Evolutionary conservation across 805 yeast species (phyloP).

Genomic region (Lachancea dasiensis): DNA sequence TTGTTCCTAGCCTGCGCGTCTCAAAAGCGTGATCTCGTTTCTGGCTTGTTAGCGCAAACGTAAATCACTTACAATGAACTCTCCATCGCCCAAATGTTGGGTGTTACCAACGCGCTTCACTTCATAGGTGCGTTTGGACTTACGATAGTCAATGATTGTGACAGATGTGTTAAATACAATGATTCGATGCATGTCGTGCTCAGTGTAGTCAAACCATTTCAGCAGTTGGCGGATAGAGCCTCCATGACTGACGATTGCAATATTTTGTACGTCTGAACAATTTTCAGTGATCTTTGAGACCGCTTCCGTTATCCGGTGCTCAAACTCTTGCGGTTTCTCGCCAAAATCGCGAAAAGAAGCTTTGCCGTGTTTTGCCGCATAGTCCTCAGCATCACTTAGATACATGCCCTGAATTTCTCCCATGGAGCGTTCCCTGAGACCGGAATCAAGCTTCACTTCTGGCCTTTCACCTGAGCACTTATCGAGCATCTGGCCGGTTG

Average conservation of each 20-base stretch:
- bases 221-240: slow-evolving; percentile 65
- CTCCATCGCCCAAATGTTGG: slow-evolving; percentile 54
- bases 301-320: slow-evolving; percentile 43
- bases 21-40: neutral
- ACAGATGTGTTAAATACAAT: slow-evolving; percentile 76
- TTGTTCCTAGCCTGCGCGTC: no score
- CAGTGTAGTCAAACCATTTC: slow-evolving; percentile 42
- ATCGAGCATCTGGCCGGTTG: slow-evolving; percentile 41
- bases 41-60: slow-evolving; percentile 32
- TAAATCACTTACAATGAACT: slow-evolving; percentile 45
- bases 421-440: slow-evolving; percentile 69
- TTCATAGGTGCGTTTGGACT: slow-evolving; percentile 35
- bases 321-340: slow-evolving; percentile 45
- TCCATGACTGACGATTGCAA: slow-evolving; percentile 70
- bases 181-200: slow-evolving; percentile 36
- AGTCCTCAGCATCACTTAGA: slow-evolving; percentile 52
- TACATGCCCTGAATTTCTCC: slow-evolving; percentile 76
- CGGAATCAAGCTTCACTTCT: slow-evolving; percentile 9
- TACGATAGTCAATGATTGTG: slow-evolving; percentile 55
- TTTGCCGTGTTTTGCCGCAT: slow-evolving; percentile 48
- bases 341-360: slow-evolving; percentile 57
- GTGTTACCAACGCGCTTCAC: slow-evolving; percentile 61
- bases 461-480: slow-evolving; percentile 14
- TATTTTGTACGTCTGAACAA: slow-evolving; percentile 35
- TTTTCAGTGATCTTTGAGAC: slow-evolving; percentile 40